Evolutionary conservation across 169 alveolate genomes (phyloP).

Genomic region (Babesia sp.): DNA sequence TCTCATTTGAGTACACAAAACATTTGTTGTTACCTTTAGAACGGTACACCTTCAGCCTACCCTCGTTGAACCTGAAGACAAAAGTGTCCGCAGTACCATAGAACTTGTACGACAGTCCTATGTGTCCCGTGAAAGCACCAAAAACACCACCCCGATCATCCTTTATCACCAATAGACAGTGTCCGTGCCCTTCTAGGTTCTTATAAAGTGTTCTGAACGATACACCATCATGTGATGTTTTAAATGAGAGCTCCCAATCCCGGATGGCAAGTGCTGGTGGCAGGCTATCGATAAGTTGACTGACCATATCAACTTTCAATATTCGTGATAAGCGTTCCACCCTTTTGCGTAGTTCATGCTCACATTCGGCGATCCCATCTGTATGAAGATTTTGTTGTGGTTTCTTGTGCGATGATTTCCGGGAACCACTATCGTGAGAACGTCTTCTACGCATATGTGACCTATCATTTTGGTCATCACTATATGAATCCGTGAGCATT

Average conservation of each 20-base stretch:
- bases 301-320: conserved; percentile 67
- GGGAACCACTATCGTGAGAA: conserved; percentile 15
- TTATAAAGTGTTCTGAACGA: conserved; percentile 80
- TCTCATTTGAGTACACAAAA: conserved; percentile 56
- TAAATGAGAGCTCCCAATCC: conserved; percentile 74
- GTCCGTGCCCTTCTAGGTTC: conserved; percentile 73
- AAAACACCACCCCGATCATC: conserved; percentile 82
- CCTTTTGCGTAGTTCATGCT: conserved; percentile 1
- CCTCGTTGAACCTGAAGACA: conserved; percentile 72
- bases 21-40: conserved; percentile 58
- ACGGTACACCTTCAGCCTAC: conserved; percentile 35
- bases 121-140: conserved; percentile 82
- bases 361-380: conserved; percentile 1
- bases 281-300: conserved; percentile 63
- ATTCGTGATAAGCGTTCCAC: conserved; percentile 32
- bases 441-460: background rate
- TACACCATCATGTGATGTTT: conserved; percentile 73
- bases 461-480: background rate
- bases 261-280: conserved; percentile 78
- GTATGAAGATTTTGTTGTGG: background rate
- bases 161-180: conserved; percentile 78
- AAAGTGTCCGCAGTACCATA: conserved; percentile 87
- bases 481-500: conserved; percentile 2
- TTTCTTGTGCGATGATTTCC: background rate
- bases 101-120: conserved; percentile 71